Percentiles rank a stretch among this genome's conserved stretches.
These are phyloP conservation scores for Fusarium sp. DNA, from an alignment of 2,329 filamentous ascomycete species.

Conservation along the genomic window DNA sequence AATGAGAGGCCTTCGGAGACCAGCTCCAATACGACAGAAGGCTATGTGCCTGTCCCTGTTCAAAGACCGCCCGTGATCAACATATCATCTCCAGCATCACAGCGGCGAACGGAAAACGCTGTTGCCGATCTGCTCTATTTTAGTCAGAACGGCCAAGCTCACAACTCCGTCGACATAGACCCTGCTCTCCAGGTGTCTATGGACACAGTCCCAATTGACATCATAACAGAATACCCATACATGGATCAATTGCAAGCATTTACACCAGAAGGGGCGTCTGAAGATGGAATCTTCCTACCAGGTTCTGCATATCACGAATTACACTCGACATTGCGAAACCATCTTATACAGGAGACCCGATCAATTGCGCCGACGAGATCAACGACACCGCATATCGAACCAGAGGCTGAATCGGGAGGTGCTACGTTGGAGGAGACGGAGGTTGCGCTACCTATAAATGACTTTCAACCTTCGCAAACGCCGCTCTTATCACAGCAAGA, in stretches of 20 bases:
- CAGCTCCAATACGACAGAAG: slow-evolving; percentile 9
- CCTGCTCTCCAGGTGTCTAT: slow-evolving; percentile 40
- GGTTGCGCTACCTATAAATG: slow-evolving; percentile 22
- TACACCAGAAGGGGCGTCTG: slow-evolving; percentile 50
- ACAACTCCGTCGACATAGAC: slow-evolving; percentile 31
- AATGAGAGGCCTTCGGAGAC: background rate
- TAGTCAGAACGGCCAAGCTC: slow-evolving; percentile 48
- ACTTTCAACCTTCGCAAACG: slow-evolving; percentile 33
- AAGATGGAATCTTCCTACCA: slow-evolving; percentile 60
- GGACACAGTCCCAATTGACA: slow-evolving; percentile 34
- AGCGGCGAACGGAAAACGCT: slow-evolving; percentile 51
- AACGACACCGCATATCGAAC: slow-evolving; percentile 39
- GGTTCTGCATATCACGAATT: slow-evolving; percentile 61
- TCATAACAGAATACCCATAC: slow-evolving; percentile 41
- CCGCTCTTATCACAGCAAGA: slow-evolving; percentile 46
- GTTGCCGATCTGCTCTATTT: slow-evolving; percentile 53
- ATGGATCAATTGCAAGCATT: slow-evolving; percentile 48
- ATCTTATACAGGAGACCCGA: slow-evolving; percentile 58
- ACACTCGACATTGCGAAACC: slow-evolving; percentile 58
- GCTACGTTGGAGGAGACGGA: slow-evolving; percentile 25
- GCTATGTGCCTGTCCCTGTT: slow-evolving; percentile 7
- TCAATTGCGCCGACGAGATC: slow-evolving; percentile 54
- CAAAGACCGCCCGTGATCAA: slow-evolving; percentile 10
- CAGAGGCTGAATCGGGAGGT: slow-evolving; percentile 10
- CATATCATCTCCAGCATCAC: slow-evolving; percentile 39